Evolutionary conservation across 2,329 filamentous ascomycete species (phyloP).

Genomic region (Alternaria gansuensis): DNA sequence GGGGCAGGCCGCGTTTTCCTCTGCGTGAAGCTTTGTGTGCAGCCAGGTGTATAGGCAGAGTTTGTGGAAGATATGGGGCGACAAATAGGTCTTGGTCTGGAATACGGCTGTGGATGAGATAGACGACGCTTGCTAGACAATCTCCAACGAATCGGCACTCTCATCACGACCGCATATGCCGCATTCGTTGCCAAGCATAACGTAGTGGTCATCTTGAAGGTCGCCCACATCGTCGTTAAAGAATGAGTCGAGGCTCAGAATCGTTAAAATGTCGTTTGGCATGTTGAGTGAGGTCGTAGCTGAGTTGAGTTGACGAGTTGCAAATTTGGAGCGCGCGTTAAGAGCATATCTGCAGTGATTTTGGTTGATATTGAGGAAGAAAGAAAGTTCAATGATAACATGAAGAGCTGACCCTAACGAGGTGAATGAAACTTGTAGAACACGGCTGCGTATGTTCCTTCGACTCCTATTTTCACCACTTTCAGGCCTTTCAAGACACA

Average conservation of each 20-base stretch:
- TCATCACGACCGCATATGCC: background rate
- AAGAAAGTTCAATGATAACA: too few relatives aligned
- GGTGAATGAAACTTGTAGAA: background rate
- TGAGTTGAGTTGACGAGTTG: background rate
- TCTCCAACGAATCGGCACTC: background rate
- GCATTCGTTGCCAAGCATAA: background rate
- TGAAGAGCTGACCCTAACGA: background rate
- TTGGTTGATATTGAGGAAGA: too few relatives aligned
- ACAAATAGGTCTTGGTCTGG: background rate
- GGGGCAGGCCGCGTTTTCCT: conserved; percentile 2
- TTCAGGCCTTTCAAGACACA: background rate
- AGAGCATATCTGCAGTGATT: background rate
- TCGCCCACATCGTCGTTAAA: background rate
- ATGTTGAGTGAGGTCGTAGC: background rate
- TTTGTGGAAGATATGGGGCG: conserved; percentile 5
- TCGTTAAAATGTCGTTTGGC: background rate
- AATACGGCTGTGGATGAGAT: background rate
- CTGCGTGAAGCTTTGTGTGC: background rate
- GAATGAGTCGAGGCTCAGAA: background rate
- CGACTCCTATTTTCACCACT: background rate
- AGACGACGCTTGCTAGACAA: background rate
- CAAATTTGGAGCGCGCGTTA: background rate
- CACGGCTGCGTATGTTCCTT: background rate
- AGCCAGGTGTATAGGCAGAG: conserved; percentile 5
- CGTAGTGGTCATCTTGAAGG: conserved; percentile 1